Percentiles rank a stretch among this genome's conserved stretches.
These are phyloP conservation scores for Oryza meyeriana DNA, from an alignment of 176 grass and related monocot genomes.

Conservation along the genomic window DNA sequence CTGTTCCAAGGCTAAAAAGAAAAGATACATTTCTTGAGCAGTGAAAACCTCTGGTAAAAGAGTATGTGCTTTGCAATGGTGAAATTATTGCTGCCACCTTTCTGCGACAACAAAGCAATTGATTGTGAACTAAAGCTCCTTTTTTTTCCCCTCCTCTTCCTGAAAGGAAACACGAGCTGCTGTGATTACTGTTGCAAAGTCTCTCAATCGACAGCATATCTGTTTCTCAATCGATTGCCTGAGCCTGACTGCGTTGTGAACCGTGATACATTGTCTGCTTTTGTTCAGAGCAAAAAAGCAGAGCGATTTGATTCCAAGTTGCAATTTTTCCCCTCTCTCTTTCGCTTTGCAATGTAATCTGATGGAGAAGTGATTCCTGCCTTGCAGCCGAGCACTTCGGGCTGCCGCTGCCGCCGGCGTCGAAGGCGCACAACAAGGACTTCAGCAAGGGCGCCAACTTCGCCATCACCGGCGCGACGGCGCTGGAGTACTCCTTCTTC, in stretches of 20 bases:
- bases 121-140: constrained; percentile 3
- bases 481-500: constrained; percentile 76
- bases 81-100: constrained; percentile 25
- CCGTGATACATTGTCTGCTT: neutral
- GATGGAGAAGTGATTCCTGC: neutral
- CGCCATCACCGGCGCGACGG: constrained; percentile 67
- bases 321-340: neutral
- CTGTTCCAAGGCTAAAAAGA: neutral
- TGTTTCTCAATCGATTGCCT: neutral
- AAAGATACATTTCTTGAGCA: neutral
- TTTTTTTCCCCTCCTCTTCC: neutral
- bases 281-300: neutral
- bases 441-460: constrained; percentile 85
- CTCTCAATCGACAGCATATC: neutral
- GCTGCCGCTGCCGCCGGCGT: constrained; percentile 72
- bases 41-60: constrained; percentile 31
- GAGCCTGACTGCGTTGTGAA: neutral
- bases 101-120: neutral
- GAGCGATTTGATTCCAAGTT: neutral
- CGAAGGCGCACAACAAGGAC: constrained; percentile 45
- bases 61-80: constrained; percentile 22
- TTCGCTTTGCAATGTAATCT: neutral
- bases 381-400: constrained; percentile 73
- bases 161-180: neutral
- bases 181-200: neutral